phyloP scores from a whole-genome alignment of 106 monocot genomes.

The Platanthera guangdongensis region DNA sequence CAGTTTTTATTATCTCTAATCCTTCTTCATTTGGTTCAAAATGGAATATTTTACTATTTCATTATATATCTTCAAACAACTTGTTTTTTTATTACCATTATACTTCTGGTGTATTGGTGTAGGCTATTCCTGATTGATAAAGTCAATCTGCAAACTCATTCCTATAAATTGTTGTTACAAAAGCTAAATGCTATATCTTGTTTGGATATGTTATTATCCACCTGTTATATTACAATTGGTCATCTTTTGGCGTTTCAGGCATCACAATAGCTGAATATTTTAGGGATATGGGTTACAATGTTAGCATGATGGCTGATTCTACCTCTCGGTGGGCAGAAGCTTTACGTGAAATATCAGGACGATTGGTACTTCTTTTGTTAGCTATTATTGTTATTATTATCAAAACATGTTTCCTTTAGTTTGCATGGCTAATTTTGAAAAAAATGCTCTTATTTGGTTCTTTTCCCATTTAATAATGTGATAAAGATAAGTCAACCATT shows the following conservation, averaged over 20 bases:
- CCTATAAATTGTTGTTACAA: not conserved
- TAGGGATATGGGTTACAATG: slow-evolving; percentile 99
- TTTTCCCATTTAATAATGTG: not conserved
- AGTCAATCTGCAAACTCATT: not conserved
- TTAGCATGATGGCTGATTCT: slow-evolving; percentile 99
- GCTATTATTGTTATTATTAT: not conserved
- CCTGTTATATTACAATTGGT: not conserved
- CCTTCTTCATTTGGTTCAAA: too few species aligned
- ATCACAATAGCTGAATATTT: slow-evolving; percentile 99
- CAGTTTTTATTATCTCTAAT: too few species aligned
- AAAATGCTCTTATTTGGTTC: not conserved
- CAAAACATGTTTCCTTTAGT: not conserved
- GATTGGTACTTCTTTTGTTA: slow-evolving; percentile 52
- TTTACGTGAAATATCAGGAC: slow-evolving; percentile 97
- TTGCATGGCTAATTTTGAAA: not conserved
- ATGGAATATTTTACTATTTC: too few species aligned
- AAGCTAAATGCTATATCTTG: not conserved
- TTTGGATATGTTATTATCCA: not conserved
- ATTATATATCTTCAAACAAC: too few species aligned
- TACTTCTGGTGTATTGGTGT: too few species aligned
- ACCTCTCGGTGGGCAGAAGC: slow-evolving; percentile 99
- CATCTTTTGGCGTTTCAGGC: slow-evolving; percentile 32
- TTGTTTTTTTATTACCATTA: too few species aligned
- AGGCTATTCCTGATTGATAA: too few species aligned
- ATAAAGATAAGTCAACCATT: too few species aligned